A percentile compares a stretch with the other conserved stretches of the same genome.
These are phyloP conservation scores for Epichloe gansuensis DNA, from an alignment of 2,329 filamentous ascomycete species.

Conservation along the genomic window DNA sequence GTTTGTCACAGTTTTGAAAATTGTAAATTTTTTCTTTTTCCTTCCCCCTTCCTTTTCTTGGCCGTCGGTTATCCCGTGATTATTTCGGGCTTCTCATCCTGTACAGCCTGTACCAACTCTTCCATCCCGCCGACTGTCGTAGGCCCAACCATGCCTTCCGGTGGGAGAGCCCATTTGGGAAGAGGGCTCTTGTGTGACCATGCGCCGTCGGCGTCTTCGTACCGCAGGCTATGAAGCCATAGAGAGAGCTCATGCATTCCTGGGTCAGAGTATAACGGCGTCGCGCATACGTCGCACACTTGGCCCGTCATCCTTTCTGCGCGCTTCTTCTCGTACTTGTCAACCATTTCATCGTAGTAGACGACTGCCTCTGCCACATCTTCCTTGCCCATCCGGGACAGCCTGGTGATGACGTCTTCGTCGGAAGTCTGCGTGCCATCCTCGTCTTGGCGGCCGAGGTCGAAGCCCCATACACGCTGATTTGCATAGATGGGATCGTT, in stretches of 20 bases:
- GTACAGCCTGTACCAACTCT: slow-evolving; percentile 43
- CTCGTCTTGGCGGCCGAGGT: slow-evolving; percentile 54
- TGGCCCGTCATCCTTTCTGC: slow-evolving; percentile 89
- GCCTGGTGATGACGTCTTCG: slow-evolving; percentile 75
- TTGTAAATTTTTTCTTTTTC: neutral
- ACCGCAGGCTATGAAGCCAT: slow-evolving; percentile 84
- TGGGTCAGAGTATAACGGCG: slow-evolving; percentile 85
- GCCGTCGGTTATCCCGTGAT: slow-evolving; percentile 8
- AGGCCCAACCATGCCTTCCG: slow-evolving; percentile 57
- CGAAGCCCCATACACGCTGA: slow-evolving; percentile 74
- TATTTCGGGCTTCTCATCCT: slow-evolving; percentile 31
- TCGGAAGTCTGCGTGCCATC: slow-evolving; percentile 63
- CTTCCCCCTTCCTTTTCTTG: neutral
- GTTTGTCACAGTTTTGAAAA: neutral
- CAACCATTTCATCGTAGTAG: slow-evolving; percentile 89
- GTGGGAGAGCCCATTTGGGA: slow-evolving; percentile 78
- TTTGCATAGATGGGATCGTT: slow-evolving; percentile 99
- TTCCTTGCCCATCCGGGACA: slow-evolving; percentile 85
- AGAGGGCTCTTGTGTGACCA: slow-evolving; percentile 83
- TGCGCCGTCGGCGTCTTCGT: slow-evolving; percentile 66
- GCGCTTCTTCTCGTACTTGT: slow-evolving; percentile 76
- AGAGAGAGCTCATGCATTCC: slow-evolving; percentile 81
- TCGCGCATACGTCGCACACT: slow-evolving; percentile 67
- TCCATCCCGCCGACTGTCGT: slow-evolving; percentile 51
- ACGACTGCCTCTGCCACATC: slow-evolving; percentile 82